Percentiles rank a stretch among this genome's conserved stretches.
Evolutionary conservation across 2,329 filamentous ascomycete species (phyloP).

Genomic region (Helotiales sp.): DNA sequence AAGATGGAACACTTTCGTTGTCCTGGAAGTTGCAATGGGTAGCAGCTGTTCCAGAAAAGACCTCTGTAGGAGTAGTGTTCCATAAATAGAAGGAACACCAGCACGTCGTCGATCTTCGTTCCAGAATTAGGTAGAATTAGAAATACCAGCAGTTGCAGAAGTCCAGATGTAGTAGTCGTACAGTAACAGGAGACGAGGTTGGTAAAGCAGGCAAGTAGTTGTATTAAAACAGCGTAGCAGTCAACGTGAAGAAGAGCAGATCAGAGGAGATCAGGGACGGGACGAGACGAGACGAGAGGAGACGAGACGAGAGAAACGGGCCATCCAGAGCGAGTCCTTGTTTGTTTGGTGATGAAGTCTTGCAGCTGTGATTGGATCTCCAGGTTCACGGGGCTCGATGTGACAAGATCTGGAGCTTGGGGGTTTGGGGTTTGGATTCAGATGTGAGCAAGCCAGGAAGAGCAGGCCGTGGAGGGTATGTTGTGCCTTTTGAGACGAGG

Average conservation of each 20-base stretch:
- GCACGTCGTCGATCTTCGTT: not conserved
- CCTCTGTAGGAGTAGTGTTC: slow-evolving; percentile 6
- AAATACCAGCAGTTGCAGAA: not conserved
- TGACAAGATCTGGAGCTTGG: slow-evolving; percentile 19
- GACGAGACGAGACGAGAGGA: slow-evolving; percentile 5
- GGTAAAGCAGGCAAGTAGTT: not conserved
- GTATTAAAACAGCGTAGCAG: not conserved
- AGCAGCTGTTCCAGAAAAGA: slow-evolving; percentile 11
- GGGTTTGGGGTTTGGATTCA: slow-evolving; percentile 16
- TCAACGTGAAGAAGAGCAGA: slow-evolving; percentile 1
- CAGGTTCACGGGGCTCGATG: slow-evolving; percentile 17
- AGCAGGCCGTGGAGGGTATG: slow-evolving; percentile 14
- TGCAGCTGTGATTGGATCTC: slow-evolving; percentile 17
- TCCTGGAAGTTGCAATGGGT: not conserved
- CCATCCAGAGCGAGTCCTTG: not conserved
- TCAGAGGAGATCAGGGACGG: slow-evolving; percentile 3
- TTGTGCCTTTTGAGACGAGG: slow-evolving; percentile 25
- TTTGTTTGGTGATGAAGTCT: slow-evolving; percentile 6
- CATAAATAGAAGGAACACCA: slow-evolving; percentile 5
- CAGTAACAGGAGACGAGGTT: not conserved
- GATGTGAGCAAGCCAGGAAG: slow-evolving; percentile 8
- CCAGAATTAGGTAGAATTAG: slow-evolving; percentile 4
- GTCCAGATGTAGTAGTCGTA: slow-evolving; percentile 6
- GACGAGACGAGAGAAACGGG: not conserved
- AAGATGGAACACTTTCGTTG: slow-evolving; percentile 5